Evolutionary conservation across 148 eudicot species (phyloP).

Genomic region (Camellia japonica): DNA sequence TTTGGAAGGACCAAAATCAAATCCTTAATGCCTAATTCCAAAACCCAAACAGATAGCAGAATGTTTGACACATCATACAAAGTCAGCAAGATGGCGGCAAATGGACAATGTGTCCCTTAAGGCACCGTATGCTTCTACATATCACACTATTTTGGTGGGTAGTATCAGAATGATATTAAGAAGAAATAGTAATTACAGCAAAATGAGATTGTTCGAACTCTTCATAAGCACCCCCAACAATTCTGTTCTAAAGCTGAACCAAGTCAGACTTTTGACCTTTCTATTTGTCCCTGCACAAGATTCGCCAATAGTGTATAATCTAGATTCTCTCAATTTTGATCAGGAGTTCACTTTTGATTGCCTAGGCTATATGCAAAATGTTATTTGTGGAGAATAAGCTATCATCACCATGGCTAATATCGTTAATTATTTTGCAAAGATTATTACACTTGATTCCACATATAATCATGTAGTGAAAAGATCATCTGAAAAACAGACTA

Average conservation of each 20-base stretch:
- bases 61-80: background rate
- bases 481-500: background rate
- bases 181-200: background rate
- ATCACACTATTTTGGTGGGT: background rate
- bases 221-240: conserved; percentile 1
- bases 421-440: background rate
- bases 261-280: background rate
- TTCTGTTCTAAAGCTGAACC: background rate
- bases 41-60: background rate
- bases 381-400: background rate
- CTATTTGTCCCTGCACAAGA: background rate
- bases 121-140: background rate
- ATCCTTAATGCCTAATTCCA: background rate
- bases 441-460: background rate
- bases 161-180: too few species aligned
- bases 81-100: conserved; percentile 1
- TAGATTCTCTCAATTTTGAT: background rate
- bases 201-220: conserved; percentile 4
- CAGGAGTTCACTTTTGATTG: background rate
- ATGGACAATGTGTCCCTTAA: background rate
- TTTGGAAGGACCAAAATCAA: conserved; percentile 1
- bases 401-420: background rate
- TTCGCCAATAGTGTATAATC: background rate
- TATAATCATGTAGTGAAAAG: background rate
- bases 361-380: background rate